phyloP scores from a whole-genome alignment of 129 eudicot species.

The Chrysanthemum makinoi region DNA sequence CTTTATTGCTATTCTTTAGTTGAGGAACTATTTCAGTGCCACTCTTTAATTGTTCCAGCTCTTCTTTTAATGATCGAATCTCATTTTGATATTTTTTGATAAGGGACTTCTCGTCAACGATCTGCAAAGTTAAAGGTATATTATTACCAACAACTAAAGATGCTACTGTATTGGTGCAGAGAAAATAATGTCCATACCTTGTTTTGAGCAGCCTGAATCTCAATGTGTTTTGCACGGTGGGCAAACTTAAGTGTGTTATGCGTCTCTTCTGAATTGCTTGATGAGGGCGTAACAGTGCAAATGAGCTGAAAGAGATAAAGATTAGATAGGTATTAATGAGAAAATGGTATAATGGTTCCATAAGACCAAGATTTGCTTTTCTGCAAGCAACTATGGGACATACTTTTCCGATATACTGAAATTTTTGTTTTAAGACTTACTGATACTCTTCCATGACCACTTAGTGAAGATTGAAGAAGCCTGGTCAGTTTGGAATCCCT shows the following conservation, averaged over 20 bases:
- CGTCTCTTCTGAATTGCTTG: constrained; percentile 94
- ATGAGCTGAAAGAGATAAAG: constrained; percentile 54
- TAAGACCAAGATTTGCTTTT: constrained; percentile 17
- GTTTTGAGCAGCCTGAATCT: constrained; percentile 96
- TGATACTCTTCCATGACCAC: constrained; percentile 97
- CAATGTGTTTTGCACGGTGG: constrained; percentile 93
- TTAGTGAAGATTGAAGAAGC: constrained; percentile 87
- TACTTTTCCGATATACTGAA: constrained; percentile 2
- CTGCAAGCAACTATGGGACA: background rate
- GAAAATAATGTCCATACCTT: constrained; percentile 45
- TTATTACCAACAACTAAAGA: constrained; percentile 17
- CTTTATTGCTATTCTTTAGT: constrained; percentile 52
- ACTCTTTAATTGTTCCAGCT: constrained; percentile 47
- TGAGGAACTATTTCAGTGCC: constrained; percentile 70
- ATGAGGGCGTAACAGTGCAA: constrained; percentile 90
- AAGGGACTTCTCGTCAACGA: too few relatives aligned
- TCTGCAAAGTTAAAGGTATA: constrained; percentile 9
- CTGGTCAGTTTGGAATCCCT: constrained; percentile 92
- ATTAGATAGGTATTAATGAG: constrained; percentile 5
- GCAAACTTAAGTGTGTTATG: constrained; percentile 97
- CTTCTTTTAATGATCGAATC: too few relatives aligned
- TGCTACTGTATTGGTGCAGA: constrained; percentile 9
- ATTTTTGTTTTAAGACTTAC: constrained; percentile 43
- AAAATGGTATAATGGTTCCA: constrained; percentile 1
- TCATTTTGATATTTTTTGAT: too few relatives aligned